Percentiles rank a stretch among this genome's conserved stretches.
Conservation (phyloP, 148 eudicot species). For the Dianthus caryophyllus region DNA sequence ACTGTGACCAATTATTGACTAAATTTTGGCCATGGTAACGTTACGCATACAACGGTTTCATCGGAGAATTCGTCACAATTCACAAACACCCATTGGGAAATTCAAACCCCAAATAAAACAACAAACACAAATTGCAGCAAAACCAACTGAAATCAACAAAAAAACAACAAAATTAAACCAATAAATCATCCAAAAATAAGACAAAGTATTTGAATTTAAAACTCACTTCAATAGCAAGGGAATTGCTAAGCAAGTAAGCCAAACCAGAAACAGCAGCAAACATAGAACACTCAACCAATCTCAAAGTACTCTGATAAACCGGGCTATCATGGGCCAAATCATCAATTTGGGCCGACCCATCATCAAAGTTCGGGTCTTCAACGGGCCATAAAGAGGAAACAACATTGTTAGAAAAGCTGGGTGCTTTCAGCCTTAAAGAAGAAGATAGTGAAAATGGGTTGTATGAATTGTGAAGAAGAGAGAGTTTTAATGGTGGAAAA, state of each 20-base stretch:
- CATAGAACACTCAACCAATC: slow-evolving; percentile 94
- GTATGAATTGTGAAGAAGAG: background rate
- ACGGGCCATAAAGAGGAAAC: slow-evolving; percentile 26
- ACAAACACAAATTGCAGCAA: slow-evolving; percentile 7
- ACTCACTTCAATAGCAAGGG: slow-evolving; percentile 78
- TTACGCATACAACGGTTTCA: no score
- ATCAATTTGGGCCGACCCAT: slow-evolving; percentile 31
- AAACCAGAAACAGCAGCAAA: slow-evolving; percentile 82
- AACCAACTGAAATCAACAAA: slow-evolving; percentile 4
- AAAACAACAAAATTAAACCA: background rate
- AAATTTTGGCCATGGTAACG: no score
- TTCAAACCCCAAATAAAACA: background rate
- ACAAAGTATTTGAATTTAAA: no score
- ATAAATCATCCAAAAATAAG: background rate
- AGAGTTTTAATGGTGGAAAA: background rate
- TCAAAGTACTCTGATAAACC: slow-evolving; percentile 64
- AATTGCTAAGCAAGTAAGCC: slow-evolving; percentile 69
- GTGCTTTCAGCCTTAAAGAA: slow-evolving; percentile 12
- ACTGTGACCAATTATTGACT: no score
- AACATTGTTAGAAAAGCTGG: slow-evolving; percentile 20
- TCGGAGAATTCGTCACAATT: background rate
- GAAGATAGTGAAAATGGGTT: background rate
- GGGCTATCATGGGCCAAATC: slow-evolving; percentile 58
- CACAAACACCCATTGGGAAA: background rate
- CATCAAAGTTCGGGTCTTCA: background rate